Evolutionary conservation across 306 rosid genomes (phyloP).

Genomic region (Dryas octopetala): DNA sequence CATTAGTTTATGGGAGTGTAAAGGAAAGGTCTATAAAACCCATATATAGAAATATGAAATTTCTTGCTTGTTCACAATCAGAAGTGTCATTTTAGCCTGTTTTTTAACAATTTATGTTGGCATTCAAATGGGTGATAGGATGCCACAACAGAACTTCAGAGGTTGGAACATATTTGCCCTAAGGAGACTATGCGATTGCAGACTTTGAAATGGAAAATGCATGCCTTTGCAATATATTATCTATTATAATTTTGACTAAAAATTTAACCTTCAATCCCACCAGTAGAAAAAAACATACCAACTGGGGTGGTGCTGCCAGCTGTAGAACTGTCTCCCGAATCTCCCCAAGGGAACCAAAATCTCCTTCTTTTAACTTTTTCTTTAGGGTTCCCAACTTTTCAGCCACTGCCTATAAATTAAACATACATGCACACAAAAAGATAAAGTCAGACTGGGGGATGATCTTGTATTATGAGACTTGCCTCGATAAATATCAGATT

Average conservation of each 20-base stretch:
- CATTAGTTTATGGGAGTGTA: neutral
- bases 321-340: constrained; percentile 84
- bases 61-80: constrained; percentile 1
- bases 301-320: constrained; percentile 64
- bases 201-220: neutral
- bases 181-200: neutral
- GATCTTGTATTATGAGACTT: neutral
- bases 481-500: constrained; percentile 6
- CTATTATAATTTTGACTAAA: neutral
- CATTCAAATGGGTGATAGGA: neutral
- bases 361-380: constrained; percentile 60
- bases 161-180: neutral
- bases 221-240: neutral
- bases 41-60: neutral
- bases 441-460: neutral
- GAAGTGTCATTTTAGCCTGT: neutral
- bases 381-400: constrained; percentile 59
- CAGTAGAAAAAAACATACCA: constrained; percentile 52
- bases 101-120: neutral
- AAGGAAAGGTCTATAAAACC: constrained; percentile 10
- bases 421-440: neutral
- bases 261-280: constrained; percentile 14
- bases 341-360: constrained; percentile 63
- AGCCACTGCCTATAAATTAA: constrained; percentile 59
- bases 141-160: constrained; percentile 13